phyloP scores from a whole-genome alignment of 495 filamentous ascomycete species.

The Penicillium manginii region DNA sequence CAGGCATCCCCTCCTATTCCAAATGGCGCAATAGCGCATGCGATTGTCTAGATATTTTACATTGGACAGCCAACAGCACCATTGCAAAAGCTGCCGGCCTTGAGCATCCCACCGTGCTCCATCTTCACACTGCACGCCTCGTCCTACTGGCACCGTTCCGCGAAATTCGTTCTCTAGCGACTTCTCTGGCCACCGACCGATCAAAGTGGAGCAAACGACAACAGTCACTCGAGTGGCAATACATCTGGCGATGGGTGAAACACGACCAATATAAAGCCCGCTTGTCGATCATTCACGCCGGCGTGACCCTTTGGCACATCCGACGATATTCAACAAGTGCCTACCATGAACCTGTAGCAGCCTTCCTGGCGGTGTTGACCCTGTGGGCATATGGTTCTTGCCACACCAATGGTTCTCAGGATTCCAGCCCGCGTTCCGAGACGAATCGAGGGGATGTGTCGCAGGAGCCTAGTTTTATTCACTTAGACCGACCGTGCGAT shows the following conservation, averaged over 20 bases:
- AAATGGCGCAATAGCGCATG: slow-evolving; percentile 61
- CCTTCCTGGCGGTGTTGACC: slow-evolving; percentile 51
- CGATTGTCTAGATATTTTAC: slow-evolving; percentile 58
- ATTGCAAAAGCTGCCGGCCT: slow-evolving; percentile 49
- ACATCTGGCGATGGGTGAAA: slow-evolving; percentile 52
- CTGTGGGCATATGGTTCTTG: slow-evolving; percentile 58
- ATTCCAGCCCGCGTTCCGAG: slow-evolving; percentile 13
- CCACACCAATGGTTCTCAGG: slow-evolving; percentile 19
- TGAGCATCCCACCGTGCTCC: slow-evolving; percentile 55
- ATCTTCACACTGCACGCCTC: slow-evolving; percentile 55
- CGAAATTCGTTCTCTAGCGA: slow-evolving; percentile 43
- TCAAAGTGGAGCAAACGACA: slow-evolving; percentile 37
- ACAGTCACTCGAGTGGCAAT: slow-evolving; percentile 44
- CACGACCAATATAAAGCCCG: slow-evolving; percentile 60
- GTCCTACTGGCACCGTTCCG: slow-evolving; percentile 43
- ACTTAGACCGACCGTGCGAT: slow-evolving; percentile 56
- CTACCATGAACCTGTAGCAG: slow-evolving; percentile 55
- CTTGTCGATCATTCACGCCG: slow-evolving; percentile 57
- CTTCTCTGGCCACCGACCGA: slow-evolving; percentile 34
- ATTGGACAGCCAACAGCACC: slow-evolving; percentile 56
- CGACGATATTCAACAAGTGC: slow-evolving; percentile 50
- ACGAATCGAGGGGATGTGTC: slow-evolving; percentile 8
- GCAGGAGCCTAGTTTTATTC: slow-evolving; percentile 42
- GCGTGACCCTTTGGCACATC: slow-evolving; percentile 53
- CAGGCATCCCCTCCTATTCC: slow-evolving; percentile 51